A percentile compares a stretch with the other conserved stretches of the same genome.
Evolutionary conservation across 2,329 filamentous ascomycete genomes (phyloP).

Genomic region (Diaporthe helianthi): DNA sequence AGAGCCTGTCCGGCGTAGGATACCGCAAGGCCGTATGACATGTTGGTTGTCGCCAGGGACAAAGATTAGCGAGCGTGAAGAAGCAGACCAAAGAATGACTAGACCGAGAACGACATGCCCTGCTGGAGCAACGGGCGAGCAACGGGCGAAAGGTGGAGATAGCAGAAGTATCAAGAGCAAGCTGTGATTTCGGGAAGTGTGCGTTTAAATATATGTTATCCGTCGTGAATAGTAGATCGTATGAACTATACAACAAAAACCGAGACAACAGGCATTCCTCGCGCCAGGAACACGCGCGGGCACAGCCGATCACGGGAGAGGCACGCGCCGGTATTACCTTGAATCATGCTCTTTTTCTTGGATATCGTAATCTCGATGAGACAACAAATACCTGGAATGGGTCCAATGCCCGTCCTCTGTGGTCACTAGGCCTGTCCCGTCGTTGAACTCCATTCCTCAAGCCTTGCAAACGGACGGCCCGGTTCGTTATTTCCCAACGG

Average conservation of each 20-base stretch:
- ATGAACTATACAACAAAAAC: neutral
- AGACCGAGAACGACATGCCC: conserved; percentile 16
- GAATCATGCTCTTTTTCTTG: neutral
- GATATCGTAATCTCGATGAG: conserved; percentile 17
- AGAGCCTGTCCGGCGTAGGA: conserved; percentile 53
- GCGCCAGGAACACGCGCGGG: neutral
- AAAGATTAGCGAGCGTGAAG: conserved; percentile 14
- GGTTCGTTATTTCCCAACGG: neutral
- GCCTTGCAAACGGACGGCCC: neutral
- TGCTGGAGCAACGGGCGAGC: neutral
- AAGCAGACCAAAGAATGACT: conserved; percentile 26
- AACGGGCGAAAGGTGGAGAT: neutral
- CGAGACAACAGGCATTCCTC: conserved; percentile 14
- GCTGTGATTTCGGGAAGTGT: neutral
- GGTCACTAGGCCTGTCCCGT: neutral
- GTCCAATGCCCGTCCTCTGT: neutral
- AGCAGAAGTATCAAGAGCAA: neutral
- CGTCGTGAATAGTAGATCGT: neutral
- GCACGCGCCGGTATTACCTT: neutral
- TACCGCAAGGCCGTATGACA: conserved; percentile 49
- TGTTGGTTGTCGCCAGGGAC: neutral
- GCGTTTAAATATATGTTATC: conserved; percentile 9
- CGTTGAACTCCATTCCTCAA: conserved; percentile 11
- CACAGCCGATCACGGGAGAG: neutral
- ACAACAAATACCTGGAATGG: conserved; percentile 20